Evolutionary conservation across 2,329 filamentous ascomycete species (phyloP).

Genomic region (Xylaria sp.): DNA sequence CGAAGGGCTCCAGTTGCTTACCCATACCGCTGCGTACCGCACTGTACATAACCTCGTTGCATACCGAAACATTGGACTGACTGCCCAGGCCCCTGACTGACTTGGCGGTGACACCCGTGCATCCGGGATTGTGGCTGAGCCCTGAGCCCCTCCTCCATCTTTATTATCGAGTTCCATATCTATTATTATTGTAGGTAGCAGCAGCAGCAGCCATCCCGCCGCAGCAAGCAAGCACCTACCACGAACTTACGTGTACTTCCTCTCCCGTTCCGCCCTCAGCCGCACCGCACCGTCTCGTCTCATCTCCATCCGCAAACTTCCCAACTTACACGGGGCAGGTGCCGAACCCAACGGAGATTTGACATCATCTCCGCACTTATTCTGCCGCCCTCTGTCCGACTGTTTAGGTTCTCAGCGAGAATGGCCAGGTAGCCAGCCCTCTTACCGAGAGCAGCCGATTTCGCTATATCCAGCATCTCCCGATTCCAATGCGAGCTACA

Average conservation of each 20-base stretch:
- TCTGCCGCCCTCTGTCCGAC: no score
- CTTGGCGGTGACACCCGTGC: neutral
- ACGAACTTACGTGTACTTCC: neutral
- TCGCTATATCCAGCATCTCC: neutral
- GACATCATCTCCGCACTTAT: neutral
- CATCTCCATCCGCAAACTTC: neutral
- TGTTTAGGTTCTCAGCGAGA: neutral
- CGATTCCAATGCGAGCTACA: neutral
- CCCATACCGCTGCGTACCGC: no score
- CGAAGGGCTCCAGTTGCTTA: no score
- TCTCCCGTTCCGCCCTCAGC: neutral
- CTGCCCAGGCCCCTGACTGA: no score
- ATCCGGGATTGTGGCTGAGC: neutral
- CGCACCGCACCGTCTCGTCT: neutral
- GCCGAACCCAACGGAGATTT: neutral
- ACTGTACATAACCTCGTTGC: no score
- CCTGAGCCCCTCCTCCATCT: no score
- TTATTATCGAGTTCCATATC: no score
- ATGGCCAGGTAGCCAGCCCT: neutral
- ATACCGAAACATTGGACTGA: no score
- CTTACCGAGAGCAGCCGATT: neutral
- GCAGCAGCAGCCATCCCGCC: neutral
- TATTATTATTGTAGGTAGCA: no score
- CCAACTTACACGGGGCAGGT: neutral
- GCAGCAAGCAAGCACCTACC: no score